A percentile compares a stretch with the other conserved stretches of the same genome.
These are phyloP conservation scores for Neonectria hederae DNA, from an alignment of 2,329 filamentous ascomycete genomes.

Conservation along the genomic window DNA sequence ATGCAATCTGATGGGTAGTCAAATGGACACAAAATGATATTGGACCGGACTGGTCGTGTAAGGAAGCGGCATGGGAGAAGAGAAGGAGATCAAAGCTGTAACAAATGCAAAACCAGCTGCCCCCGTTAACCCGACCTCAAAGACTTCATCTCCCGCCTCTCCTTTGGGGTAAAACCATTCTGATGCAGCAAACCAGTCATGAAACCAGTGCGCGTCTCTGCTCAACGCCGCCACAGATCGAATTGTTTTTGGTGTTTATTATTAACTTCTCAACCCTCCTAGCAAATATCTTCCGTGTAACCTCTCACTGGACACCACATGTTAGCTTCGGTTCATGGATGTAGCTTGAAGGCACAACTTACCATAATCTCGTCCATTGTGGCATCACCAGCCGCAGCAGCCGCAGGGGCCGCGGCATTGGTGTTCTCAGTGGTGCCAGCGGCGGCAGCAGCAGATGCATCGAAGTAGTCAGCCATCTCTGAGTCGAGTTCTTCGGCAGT, in stretches of 20 bases:
- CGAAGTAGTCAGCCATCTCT: slow-evolving; percentile 98
- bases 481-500: slow-evolving; percentile 94
- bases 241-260: slow-evolving; percentile 38
- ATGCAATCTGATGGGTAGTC: neutral
- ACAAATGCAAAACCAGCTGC: slow-evolving; percentile 41
- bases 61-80: slow-evolving; percentile 19
- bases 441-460: slow-evolving; percentile 52
- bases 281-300: neutral
- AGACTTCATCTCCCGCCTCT: slow-evolving; percentile 24
- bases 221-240: slow-evolving; percentile 22
- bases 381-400: slow-evolving; percentile 63
- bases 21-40: neutral
- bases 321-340: slow-evolving; percentile 21
- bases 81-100: slow-evolving; percentile 35
- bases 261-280: slow-evolving; percentile 25
- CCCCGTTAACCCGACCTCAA: slow-evolving; percentile 29
- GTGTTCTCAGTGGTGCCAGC: slow-evolving; percentile 56
- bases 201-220: slow-evolving; percentile 24
- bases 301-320: slow-evolving; percentile 24
- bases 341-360: slow-evolving; percentile 25
- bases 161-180: slow-evolving; percentile 32
- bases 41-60: neutral
- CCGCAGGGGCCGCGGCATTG: slow-evolving; percentile 58
- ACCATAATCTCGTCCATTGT: slow-evolving; percentile 73
- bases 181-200: slow-evolving; percentile 32